Evolutionary conservation across 129 eudicot species (phyloP), one percentile per base, ranked within the genome.

Genomic region (Tanacetum coccineum): DNA sequence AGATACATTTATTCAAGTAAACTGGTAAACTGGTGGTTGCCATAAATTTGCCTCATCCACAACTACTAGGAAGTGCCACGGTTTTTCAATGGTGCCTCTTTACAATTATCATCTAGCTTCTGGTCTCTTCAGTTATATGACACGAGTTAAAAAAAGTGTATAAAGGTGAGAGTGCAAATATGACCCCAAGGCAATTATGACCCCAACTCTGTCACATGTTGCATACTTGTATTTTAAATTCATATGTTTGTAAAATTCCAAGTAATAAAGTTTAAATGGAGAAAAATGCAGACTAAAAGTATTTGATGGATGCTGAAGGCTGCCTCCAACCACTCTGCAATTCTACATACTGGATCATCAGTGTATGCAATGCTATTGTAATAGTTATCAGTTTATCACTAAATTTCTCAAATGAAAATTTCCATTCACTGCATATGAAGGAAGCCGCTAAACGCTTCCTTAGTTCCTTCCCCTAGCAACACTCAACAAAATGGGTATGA

Each of bases 391-490:
- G 9, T 14, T 49, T 49, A 14, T 49, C 8, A 49, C 19, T 14
- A 49, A 17, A 49, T 49, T 9, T 62, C 11, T 39, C 52, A 42
- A 26, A 36, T 15, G 32, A 42, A 42, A 62, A 13, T 12, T 40
- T 46, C 32, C 52, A 9, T 18, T 46, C 67, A 8, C 67, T 21
- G 10, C 52, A 40, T 62, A 42, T 42, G 53, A 18, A 17, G 44
- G 53, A 62, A 62, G 32, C 32, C 45, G 42, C 30, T 50, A 25
- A 48, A 67, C 9, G 71, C 48, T 67, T 25, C 53, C 61, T 26
- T 39, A 50, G 25, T 28, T 42, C 58, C 59, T 36, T 36, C 6
- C 42, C 10, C 42, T 36, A 25, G 36, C 67, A 36, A 10, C 15
- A 70, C 66, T 56, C 36, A 12, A 19, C 13, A 13, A 57, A 57